Evolutionary conservation across 2,329 filamentous ascomycete genomes (phyloP), one percentile per base, ranked within the genome.

Genomic region (Teratosphaeria viscida): DNA sequence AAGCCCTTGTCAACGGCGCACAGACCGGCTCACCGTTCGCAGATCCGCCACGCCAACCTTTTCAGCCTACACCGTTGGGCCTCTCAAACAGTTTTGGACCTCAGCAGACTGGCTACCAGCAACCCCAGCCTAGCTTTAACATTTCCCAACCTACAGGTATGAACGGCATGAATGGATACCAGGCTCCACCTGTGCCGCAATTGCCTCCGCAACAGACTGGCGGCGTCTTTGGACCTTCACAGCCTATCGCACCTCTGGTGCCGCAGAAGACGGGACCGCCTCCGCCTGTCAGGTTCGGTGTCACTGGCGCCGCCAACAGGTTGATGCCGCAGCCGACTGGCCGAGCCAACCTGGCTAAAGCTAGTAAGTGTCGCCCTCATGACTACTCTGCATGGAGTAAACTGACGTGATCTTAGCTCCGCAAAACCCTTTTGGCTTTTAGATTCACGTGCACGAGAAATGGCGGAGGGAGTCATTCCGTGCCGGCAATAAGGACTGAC

Each of bases 281-380:
- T 23, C 94, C 94, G 54, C 85, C 90, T 27, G 87, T 99, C 19
- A 84, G 90, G 61, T 99, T 99, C 72, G 94, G 94, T 47, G 86
- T 95, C 39, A 81, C 83, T 60, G 78, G 80, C 32, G 84, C 85
- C 12, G 78, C 85, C 34, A 90, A 91, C 75, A 94, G 89, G 74
- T 77, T 97, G 67, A 81, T 83, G 62, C 85, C 92, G 34, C 94
- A 97, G 77, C 82, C 90, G 32, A 99, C 94, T 6, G 94, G 94
- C 64, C 81, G 89, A 78, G 94, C 94, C 59, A 96, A 97, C 73
- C 81, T 99, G 66, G 82, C 89, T 57, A 89, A 95, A 84, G 94
- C 94, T 70, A 99, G 92, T 97, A 86, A 88, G 92, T 92, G 43
- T 16, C 6, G 10, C 16, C 43, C 6, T 23, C 26, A 2, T 6